Base-by-base conservation (phyloP, 352 stramenopile genomes). In the Aphanomyces astaci region DNA sequence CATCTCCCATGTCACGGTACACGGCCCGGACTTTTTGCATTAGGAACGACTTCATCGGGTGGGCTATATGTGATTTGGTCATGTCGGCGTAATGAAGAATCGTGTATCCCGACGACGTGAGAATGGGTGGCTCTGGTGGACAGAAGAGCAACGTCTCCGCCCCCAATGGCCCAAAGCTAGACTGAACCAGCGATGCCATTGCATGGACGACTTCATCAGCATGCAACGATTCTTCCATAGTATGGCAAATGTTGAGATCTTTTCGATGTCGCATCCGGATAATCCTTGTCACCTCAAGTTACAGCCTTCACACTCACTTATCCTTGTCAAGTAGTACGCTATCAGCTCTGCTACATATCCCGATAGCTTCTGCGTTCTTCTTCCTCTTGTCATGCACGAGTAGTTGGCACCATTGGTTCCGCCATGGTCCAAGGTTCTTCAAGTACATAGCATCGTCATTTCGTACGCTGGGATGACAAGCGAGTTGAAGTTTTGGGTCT, bases 111-210 rank as follows among this genome's bases (percentile, higher is more conserved):
- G 86, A 76, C 2, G 72, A 73, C 9, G 82, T 88, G 43, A 89
- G 68, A 25, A 90, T 31, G 1, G 81, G 84, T 7, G 78, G 70
- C 25, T 89, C 78, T 1, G 82, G 79, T 27, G 84, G 77, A 24
- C 76, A 68, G 39, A 90, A 87, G 9, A 92, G 65, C 67, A 92
- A 62, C 52, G 75, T 78, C 13, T 86, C 72, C 24, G 81, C 71
- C 32, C 75, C 79, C 15, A 63, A 75, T 22, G 84, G 82, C 0
- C 84, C 84, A 54, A 85, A 90, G 67, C 65, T 74, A 7, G 57
- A 63, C 52, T 62, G 65, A 39, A 77, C 79, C 48, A 89, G 74
- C 48, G 66, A 46, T 9, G 74, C 63, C 15, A 92, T 69, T 25
- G 45, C 36, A 15, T 64, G 33, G 22, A 54, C 11, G 22, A 72